A percentile compares a stretch with the other conserved stretches of the same genome.
Evolutionary conservation across 1,284 basidiomycete species (phyloP).

Genomic region (Fomitopsis schrenkii): DNA sequence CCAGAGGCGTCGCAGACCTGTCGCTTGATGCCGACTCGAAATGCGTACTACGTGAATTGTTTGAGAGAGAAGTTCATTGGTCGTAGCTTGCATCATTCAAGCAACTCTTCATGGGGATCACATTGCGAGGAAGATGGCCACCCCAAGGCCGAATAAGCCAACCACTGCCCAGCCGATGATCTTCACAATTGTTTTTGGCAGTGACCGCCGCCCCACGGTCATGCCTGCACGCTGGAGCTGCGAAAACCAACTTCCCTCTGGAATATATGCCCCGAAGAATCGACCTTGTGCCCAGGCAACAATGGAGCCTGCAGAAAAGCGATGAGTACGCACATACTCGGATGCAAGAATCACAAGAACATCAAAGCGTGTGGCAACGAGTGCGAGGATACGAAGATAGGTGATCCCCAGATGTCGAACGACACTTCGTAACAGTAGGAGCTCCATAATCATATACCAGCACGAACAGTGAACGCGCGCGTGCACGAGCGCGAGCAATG

Average conservation of each 20-base stretch:
- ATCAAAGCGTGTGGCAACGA: background rate
- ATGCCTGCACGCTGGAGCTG: constrained; percentile 21
- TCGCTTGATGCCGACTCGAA: no score
- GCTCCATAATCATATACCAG: no score
- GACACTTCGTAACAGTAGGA: no score
- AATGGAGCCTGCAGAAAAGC: constrained; percentile 14
- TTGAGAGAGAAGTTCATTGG: no score
- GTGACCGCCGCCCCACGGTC: constrained; percentile 1
- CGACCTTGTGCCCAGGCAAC: constrained; percentile 25
- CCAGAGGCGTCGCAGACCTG: no score
- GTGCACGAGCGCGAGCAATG: no score
- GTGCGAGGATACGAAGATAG: background rate
- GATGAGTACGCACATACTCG: background rate
- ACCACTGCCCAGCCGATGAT: background rate
- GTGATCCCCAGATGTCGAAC: no score
- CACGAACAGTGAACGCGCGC: no score
- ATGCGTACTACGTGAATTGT: no score
- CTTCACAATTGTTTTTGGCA: background rate
- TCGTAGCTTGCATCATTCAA: no score
- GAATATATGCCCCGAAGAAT: constrained; percentile 21
- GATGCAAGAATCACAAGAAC: background rate
- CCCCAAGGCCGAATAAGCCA: background rate
- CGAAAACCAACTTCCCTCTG: constrained; percentile 24
- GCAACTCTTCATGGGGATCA: no score
- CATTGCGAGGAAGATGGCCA: no score